Conservation (phyloP, 2,329 filamentous ascomycete genomes). For the Diplodia mutila region DNA sequence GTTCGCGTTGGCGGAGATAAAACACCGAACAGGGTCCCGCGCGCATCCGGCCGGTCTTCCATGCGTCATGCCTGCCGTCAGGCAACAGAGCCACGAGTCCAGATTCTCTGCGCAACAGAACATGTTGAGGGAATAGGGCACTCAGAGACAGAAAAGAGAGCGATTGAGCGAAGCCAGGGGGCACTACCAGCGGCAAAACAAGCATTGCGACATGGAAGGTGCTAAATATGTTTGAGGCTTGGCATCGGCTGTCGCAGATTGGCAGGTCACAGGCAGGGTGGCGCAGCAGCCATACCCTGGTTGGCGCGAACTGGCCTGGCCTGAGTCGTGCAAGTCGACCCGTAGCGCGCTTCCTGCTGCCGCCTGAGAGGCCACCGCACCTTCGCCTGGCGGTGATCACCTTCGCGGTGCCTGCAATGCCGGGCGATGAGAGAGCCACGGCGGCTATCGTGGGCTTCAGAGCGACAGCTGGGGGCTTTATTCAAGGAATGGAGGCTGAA, state of each 20-base stretch:
- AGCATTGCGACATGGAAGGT: background rate
- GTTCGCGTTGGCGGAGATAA: background rate
- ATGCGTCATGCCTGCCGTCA: background rate
- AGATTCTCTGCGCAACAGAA: too few species aligned
- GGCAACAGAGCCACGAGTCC: background rate
- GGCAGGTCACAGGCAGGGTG: background rate
- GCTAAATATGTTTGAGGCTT: background rate
- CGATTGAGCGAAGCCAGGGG: background rate
- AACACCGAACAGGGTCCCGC: background rate
- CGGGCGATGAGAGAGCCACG: too few species aligned
- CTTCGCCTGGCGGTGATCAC: background rate
- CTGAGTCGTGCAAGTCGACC: background rate
- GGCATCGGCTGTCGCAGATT: background rate
- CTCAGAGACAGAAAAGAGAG: too few species aligned
- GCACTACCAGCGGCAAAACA: background rate
- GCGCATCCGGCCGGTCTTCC: background rate
- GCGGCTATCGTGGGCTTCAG: background rate
- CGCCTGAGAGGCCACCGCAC: background rate
- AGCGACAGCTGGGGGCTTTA: too few species aligned
- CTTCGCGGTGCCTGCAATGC: too few species aligned
- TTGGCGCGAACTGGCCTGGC: background rate
- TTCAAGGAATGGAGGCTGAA: background rate
- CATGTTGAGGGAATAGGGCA: too few species aligned
- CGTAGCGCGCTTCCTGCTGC: background rate
- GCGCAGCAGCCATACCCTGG: background rate